phyloP scores from a whole-genome alignment of 768 basidiomycete genomes.

The Pisolithus tinctorius region DNA sequence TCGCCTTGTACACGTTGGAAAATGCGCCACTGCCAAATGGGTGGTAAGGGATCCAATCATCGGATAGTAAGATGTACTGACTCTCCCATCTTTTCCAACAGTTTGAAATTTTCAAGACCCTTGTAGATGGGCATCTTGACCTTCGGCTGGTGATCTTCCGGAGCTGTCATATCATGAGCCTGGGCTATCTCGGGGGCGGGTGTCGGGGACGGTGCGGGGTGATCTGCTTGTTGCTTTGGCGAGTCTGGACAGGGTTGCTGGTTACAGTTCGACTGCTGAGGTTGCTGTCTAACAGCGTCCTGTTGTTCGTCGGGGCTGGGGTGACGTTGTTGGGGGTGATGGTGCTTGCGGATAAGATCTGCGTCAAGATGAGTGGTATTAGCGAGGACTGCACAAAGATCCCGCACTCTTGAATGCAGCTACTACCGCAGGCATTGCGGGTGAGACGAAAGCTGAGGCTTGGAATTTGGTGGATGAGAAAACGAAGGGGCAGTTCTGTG shows the following conservation, averaged over 20 bases:
- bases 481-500: background rate
- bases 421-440: constrained; percentile 64
- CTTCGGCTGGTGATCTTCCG: constrained; percentile 69
- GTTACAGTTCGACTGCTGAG: constrained; percentile 24
- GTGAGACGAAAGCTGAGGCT: background rate
- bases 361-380: constrained; percentile 11
- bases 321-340: constrained; percentile 43
- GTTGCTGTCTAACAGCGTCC: constrained; percentile 10
- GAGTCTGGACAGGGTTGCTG: constrained; percentile 32
- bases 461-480: background rate
- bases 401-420: constrained; percentile 82
- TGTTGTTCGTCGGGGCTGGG: constrained; percentile 28
- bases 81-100: constrained; percentile 91
- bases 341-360: constrained; percentile 78
- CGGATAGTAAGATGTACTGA: constrained; percentile 36
- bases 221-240: constrained; percentile 29
- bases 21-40: constrained; percentile 72
- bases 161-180: constrained; percentile 44
- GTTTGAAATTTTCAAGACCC: constrained; percentile 73
- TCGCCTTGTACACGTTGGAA: constrained; percentile 95
- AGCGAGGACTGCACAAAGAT: constrained; percentile 9
- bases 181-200: constrained; percentile 12
- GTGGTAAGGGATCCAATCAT: constrained; percentile 7
- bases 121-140: constrained; percentile 79
- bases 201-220: constrained; percentile 25